Base-by-base conservation (phyloP, 495 filamentous ascomycete species). In the Talaromyces borbonicus region DNA sequence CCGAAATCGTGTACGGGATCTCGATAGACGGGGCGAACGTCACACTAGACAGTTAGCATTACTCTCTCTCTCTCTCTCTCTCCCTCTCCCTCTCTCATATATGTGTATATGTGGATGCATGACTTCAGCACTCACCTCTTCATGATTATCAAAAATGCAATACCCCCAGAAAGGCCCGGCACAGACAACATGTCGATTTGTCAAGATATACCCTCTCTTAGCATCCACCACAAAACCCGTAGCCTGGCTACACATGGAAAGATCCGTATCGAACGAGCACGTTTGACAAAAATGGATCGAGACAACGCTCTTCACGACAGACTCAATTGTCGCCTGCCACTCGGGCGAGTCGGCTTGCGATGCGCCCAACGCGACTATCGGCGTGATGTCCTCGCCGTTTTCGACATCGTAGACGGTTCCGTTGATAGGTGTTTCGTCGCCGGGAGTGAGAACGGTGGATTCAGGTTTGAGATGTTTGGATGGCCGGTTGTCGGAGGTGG, bases 211-310 rank as follows among this genome's bases (percentile, higher is more conserved):
- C 58, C 93, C 92, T 56, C 77, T 83, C 65, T 95, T 84, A 19
- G 92, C 86, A 73, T 99, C 93, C 12, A 99, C 92, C 18, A 99
- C 90, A 61, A 97, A 99, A 3, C 92, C 92, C 1, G 92, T 97
- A 27, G 92, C 92, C 63, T 99, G 93, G 56, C 85, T 93, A 12
- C 88, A 85, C 57, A 92, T 78, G 2, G 93, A 94, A 12, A 87
- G 67, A 52, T 97, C 93, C 12, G 92, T 97, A 59, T 99, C 92
- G 59, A 99, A 99, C 4, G 92, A 88, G 65, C 87, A 95, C 1
- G 93, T 97, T 69, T 96, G 90, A 60, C 90, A 97, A 70, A 99
- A 99, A 50, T 94, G 86, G 60, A 99, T 97, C 9, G 88, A 94
- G 24, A 99, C 93, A 1, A 96, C 92, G 43, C 84, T 93, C 51